Base-by-base conservation (phyloP, 2,329 filamentous ascomycete genomes). In the Alternaria conjuncta region DNA sequence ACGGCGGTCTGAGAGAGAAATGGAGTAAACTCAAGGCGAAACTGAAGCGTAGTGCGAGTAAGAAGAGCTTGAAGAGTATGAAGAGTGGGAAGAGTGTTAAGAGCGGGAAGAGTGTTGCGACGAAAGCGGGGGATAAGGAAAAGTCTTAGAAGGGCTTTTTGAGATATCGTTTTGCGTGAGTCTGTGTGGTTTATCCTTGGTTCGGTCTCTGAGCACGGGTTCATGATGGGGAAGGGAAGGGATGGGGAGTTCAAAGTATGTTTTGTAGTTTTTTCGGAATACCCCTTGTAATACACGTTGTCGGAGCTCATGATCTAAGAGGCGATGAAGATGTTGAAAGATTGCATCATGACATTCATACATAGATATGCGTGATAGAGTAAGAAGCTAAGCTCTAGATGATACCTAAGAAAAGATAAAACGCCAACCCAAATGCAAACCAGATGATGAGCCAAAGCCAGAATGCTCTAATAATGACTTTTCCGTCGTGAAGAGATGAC, bases 21-120 rank as follows among this genome's bases (percentile, higher is more conserved):
- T 79, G 77, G 77, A 75, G 70, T 63, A 76, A 70, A 55, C 72
- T 80, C 61, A 80, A 80, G 61, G 75, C 74, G 0, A 79, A 75
- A 56, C 58, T 79, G 30, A 75, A 73, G 62, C 67, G 77, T 26
- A 75, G 70, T 21, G 73, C 75, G 13, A 76, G 72, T 76, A 74
- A 73, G 65, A 76, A 77, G 69, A 79, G 77, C 53, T 44, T 78
- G 65, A 75, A 71, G 63, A 77, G 75, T 50, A 65, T 70, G 6
- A 78, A 73, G 67, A 78, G 75, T 53, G 60, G 66, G 12, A 74
- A 71, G 63, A 78, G 75, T 77, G 66, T 56, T 18, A 76, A 73
- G 67, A 77, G 75, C 18, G 62, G 51, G n/a, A 67, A 67, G 53
- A 64, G 60, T 12, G 18, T 53, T 6, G 36, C 15, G 11, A 60